Evolutionary conservation across 1,284 basidiomycete genomes (phyloP).

Genomic region (Sphaerobolus stellatus): DNA sequence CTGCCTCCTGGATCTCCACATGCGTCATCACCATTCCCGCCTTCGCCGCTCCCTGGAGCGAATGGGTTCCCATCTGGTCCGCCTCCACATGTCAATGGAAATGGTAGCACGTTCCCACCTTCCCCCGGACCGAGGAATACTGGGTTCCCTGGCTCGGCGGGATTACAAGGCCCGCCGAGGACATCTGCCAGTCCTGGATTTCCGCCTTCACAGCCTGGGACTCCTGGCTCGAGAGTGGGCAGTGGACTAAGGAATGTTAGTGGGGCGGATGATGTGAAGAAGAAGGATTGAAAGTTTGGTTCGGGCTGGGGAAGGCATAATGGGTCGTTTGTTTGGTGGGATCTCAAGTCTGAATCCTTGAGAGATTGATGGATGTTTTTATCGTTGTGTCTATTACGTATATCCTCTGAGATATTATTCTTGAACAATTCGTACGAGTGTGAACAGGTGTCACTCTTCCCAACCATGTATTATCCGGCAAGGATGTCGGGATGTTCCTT

Average conservation of each 20-base stretch:
- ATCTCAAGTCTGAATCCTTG: too few species aligned
- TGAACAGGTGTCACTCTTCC: too few species aligned
- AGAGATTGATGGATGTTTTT: too few species aligned
- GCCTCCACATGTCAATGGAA: not conserved
- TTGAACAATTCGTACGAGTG: too few species aligned
- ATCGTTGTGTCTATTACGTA: too few species aligned
- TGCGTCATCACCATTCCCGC: conserved; percentile 3
- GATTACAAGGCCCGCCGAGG: not conserved
- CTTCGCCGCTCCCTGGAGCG: conserved; percentile 1
- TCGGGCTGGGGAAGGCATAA: not conserved
- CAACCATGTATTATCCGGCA: not conserved
- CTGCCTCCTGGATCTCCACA: conserved; percentile 6
- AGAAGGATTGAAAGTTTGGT: conserved; percentile 6
- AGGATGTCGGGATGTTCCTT: conserved; percentile 31
- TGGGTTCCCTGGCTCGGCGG: not conserved
- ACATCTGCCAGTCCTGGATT: not conserved
- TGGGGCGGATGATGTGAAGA: conserved; percentile 6
- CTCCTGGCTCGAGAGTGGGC: not conserved
- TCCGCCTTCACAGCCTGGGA: not conserved
- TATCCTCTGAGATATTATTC: too few species aligned
- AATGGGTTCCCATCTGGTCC: conserved; percentile 12
- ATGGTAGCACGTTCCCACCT: not conserved
- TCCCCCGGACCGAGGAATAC: conserved; percentile 1
- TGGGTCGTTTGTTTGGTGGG: too few species aligned
- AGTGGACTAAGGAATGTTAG: conserved; percentile 6